Percentiles rank a stretch among this genome's conserved stretches.
phyloP scores from a whole-genome alignment of 2,329 filamentous ascomycete species.

The Colletotrichum sansevieriae region DNA sequence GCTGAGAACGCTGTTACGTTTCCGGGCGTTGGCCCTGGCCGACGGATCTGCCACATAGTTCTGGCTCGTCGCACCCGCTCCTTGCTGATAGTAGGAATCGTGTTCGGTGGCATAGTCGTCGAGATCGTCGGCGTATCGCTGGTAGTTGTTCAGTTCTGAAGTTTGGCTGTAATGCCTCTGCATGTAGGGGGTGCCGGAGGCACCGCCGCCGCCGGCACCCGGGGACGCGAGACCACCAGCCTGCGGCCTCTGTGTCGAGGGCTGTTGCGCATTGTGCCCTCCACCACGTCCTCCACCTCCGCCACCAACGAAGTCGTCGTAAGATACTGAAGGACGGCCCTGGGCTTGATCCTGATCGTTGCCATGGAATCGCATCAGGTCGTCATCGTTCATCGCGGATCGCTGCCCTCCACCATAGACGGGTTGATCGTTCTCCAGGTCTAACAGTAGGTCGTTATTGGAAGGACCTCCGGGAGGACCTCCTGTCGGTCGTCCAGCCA shows the following conservation, averaged over 20 bases:
- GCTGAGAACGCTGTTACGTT: conserved; percentile 89
- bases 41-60: conserved; percentile 42
- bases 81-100: conserved; percentile 86
- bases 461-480: conserved; percentile 64
- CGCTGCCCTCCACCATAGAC: conserved; percentile 82
- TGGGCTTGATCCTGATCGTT: conserved; percentile 73
- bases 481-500: conserved; percentile 70
- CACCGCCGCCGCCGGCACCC: conserved; percentile 43
- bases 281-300: conserved; percentile 46
- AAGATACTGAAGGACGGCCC: conserved; percentile 87
- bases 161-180: conserved; percentile 76
- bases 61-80: conserved; percentile 47
- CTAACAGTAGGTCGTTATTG: conserved; percentile 75
- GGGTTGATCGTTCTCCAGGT: conserved; percentile 78
- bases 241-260: conserved; percentile 56
- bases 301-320: conserved; percentile 91
- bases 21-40: conserved; percentile 69
- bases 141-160: conserved; percentile 88
- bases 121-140: conserved; percentile 88
- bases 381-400: conserved; percentile 84
- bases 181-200: conserved; percentile 57
- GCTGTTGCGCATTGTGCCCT: conserved; percentile 55
- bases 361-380: conserved; percentile 81
- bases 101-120: conserved; percentile 86
- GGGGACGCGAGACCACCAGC: conserved; percentile 45